Conservation (phyloP, 257 asterid species). For the Nemophila menziesii region DNA sequence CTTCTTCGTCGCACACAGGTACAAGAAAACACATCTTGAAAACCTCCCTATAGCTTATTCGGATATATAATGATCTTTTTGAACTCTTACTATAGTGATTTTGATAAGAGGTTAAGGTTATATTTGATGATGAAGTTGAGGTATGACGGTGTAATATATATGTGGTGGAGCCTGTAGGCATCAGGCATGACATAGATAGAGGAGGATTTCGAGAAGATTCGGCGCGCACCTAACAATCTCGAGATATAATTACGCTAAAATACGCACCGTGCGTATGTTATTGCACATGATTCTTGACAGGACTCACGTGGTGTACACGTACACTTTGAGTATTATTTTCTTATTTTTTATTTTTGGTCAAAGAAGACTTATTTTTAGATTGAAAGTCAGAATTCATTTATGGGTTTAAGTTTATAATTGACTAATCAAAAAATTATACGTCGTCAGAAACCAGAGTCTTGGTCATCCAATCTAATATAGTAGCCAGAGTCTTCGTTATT, state of each 20-base stretch:
- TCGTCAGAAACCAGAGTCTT: no score
- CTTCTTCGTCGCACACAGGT: slow-evolving; percentile 32
- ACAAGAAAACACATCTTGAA: neutral
- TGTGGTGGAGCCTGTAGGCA: neutral
- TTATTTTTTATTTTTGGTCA: no score
- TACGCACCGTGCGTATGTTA: neutral
- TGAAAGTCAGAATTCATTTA: no score
- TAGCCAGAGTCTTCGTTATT: no score
- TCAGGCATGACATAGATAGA: neutral
- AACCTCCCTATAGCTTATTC: no score
- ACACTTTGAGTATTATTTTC: no score
- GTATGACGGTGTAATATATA: neutral
- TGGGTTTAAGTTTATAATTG: no score
- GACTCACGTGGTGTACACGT: neutral
- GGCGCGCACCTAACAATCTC: neutral
- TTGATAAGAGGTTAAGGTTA: neutral
- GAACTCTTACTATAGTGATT: neutral
- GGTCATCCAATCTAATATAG: no score
- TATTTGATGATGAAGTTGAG: neutral
- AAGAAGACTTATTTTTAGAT: no score
- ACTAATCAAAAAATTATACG: no score
- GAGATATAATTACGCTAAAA: neutral
- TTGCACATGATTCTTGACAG: neutral
- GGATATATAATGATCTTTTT: neutral
- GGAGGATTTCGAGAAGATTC: neutral